A percentile compares a stretch with the other conserved stretches of the same genome.
Conservation (phyloP, 805 yeast genomes). For the Myxozyma melibiosi region DNA sequence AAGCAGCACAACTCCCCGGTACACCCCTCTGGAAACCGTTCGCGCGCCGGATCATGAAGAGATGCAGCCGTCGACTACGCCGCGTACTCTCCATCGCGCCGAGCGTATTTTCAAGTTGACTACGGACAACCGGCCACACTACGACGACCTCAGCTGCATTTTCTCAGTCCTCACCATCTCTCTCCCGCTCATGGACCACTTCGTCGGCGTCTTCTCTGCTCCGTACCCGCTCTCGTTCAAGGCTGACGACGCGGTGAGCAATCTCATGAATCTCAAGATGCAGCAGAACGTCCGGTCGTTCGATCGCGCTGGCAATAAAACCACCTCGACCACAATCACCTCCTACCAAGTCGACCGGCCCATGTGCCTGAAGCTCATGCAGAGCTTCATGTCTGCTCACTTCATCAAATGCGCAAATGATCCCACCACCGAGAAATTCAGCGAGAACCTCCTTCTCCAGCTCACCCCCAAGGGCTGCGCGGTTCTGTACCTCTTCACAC, state of each 20-base stretch:
- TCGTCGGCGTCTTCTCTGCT: slow-evolving; percentile 42
- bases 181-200: slow-evolving; percentile 45
- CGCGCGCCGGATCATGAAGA: neutral
- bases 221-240: slow-evolving; percentile 57
- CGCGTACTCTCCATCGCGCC: slow-evolving; percentile 19
- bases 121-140: slow-evolving; percentile 23
- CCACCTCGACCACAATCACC: slow-evolving; percentile 45
- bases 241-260: slow-evolving; percentile 52
- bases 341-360: slow-evolving; percentile 27
- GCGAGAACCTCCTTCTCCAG: slow-evolving; percentile 46
- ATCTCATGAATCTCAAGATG: slow-evolving; percentile 52
- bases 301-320: slow-evolving; percentile 17
- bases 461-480: slow-evolving; percentile 93
- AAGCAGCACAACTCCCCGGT: neutral
- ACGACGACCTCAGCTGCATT: slow-evolving; percentile 58
- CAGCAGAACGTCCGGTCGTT: slow-evolving; percentile 52
- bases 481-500: slow-evolving; percentile 61
- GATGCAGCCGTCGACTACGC: slow-evolving; percentile 4
- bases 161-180: slow-evolving; percentile 56
- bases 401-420: slow-evolving; percentile 23
- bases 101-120: slow-evolving; percentile 25
- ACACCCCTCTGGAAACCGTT: neutral
- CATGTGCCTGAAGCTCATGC: slow-evolving; percentile 16
- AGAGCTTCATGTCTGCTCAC: slow-evolving; percentile 23
- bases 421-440: slow-evolving; percentile 12